These are phyloP conservation scores for Heterobasidion occidentale DNA, from an alignment of 1,284 basidiomycete species.

Conservation along the genomic window DNA sequence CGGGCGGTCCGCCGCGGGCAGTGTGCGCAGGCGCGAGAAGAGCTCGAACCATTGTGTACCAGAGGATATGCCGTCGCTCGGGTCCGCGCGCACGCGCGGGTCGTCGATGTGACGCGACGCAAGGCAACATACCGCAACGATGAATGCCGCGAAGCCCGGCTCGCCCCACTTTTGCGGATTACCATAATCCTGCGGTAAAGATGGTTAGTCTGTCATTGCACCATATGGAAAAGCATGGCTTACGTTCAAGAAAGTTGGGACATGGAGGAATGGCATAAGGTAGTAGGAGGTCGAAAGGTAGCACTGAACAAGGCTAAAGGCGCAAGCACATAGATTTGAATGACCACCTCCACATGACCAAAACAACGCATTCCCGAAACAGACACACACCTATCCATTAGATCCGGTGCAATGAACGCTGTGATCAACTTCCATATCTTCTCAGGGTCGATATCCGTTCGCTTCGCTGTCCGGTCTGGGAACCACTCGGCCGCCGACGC, in stretches of 20 bases:
- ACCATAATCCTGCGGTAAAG: constrained; percentile 65
- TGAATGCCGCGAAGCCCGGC: constrained; percentile 86
- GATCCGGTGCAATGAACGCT: constrained; percentile 70
- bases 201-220: constrained; percentile 7
- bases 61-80: constrained; percentile 73
- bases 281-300: constrained; percentile 89
- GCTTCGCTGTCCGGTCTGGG: constrained; percentile 66
- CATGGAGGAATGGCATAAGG: constrained; percentile 83
- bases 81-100: constrained; percentile 74
- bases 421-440: constrained; percentile 70
- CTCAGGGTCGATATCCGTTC: constrained; percentile 75
- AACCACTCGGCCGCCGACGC: constrained; percentile 50
- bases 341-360: neutral
- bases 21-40: constrained; percentile 73
- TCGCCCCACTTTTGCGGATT: constrained; percentile 90
- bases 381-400: constrained; percentile 74
- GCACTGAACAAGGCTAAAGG: constrained; percentile 62
- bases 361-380: neutral
- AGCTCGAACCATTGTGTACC: constrained; percentile 90
- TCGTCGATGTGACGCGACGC: constrained; percentile 88
- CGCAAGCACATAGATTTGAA: constrained; percentile 3
- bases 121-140: constrained; percentile 82
- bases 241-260: constrained; percentile 79
- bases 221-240: constrained; percentile 20
- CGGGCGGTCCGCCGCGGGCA: constrained; percentile 81